Evolutionary conservation across 345 rosid genomes (phyloP).

Genomic region (Mangifera indica): DNA sequence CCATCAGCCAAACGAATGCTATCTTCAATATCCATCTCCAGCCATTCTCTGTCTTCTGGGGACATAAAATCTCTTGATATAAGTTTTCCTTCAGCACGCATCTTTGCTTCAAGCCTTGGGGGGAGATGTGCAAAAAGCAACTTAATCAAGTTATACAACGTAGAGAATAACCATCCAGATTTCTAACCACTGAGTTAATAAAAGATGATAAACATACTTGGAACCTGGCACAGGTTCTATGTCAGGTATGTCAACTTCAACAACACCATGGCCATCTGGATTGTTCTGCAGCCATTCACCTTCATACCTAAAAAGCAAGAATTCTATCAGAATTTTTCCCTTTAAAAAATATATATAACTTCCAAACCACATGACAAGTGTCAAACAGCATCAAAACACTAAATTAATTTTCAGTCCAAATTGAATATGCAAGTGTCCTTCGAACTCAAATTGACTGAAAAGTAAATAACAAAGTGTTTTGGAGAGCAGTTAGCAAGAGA

Average conservation of each 20-base stretch:
- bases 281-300: slow-evolving; percentile 94
- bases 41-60: slow-evolving; percentile 88
- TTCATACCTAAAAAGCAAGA: slow-evolving; percentile 61
- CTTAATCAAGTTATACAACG: slow-evolving; percentile 8
- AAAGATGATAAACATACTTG: slow-evolving; percentile 46
- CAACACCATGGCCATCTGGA: slow-evolving; percentile 89
- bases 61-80: slow-evolving; percentile 73
- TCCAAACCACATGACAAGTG: background rate
- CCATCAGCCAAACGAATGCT: slow-evolving; percentile 49
- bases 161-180: background rate
- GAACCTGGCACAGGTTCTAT: slow-evolving; percentile 91
- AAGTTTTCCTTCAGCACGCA: slow-evolving; percentile 89
- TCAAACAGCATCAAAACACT: no score
- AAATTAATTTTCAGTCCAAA: background rate
- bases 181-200: slow-evolving; percentile 2
- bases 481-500: slow-evolving; percentile 6
- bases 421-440: background rate
- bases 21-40: slow-evolving; percentile 95
- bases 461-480: background rate
- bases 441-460: background rate
- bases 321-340: background rate
- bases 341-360: no score
- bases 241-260: slow-evolving; percentile 90
- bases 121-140: slow-evolving; percentile 18
- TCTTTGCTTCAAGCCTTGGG: slow-evolving; percentile 80